Percentiles rank a stretch among this genome's conserved stretches.
These are phyloP conservation scores for Geosmithia morbida DNA, from an alignment of 2,329 filamentous ascomycete genomes.

Conservation along the genomic window DNA sequence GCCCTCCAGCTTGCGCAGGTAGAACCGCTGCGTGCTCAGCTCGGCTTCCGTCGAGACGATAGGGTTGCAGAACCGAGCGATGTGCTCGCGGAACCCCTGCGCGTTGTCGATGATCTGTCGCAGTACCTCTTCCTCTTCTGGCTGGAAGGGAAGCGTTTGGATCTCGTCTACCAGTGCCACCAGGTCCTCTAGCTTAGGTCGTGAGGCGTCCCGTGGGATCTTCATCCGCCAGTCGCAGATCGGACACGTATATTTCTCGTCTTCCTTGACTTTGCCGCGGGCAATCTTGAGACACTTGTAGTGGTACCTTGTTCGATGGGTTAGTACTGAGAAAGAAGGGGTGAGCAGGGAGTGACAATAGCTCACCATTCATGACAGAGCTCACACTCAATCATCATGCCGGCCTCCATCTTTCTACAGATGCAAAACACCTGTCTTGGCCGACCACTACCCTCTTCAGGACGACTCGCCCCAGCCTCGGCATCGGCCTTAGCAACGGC, in stretches of 20 bases:
- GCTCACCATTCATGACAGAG: conserved; percentile 91
- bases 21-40: conserved; percentile 82
- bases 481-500: conserved; percentile 29
- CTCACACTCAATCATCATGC: conserved; percentile 99
- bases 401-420: conserved; percentile 52
- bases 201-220: conserved; percentile 89
- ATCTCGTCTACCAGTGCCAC: conserved; percentile 77
- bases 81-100: conserved; percentile 68
- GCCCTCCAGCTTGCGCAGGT: conserved; percentile 91
- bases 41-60: conserved; percentile 72
- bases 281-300: conserved; percentile 97
- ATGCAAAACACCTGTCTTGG: neutral
- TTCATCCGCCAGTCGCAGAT: conserved; percentile 97
- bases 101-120: conserved; percentile 79
- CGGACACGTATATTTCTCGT: conserved; percentile 95
- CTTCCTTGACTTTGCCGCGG: conserved; percentile 92
- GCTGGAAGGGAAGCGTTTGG: conserved; percentile 70
- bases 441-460: neutral
- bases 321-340: conserved; percentile 1
- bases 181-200: conserved; percentile 87
- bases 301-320: conserved; percentile 56
- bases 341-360: neutral
- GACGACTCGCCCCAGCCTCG: neutral
- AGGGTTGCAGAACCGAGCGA: conserved; percentile 68
- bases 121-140: conserved; percentile 81